Evolutionary conservation across 2,329 filamentous ascomycete species (phyloP), one percentile per base, ranked within the genome.

Genomic region (Stemphylium beticola): DNA sequence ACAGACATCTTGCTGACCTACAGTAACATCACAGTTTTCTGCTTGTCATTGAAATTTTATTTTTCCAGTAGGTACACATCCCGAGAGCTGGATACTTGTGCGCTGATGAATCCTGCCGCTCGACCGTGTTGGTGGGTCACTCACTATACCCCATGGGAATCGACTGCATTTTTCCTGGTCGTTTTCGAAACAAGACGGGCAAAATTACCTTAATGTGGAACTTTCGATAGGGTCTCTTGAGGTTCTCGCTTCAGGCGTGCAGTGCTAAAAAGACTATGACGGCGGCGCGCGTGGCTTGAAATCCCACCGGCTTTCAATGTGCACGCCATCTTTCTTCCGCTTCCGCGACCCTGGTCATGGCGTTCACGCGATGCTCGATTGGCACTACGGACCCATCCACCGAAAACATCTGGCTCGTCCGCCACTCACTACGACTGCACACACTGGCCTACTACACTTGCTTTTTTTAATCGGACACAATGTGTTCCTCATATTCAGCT

Each of bases 121-220:
- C 32, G n/a, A 31, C 4, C 31, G 34, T 14, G 20, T 12, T 26
- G 29, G 29, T 40, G 39, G 46, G 26, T 15, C 46, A 11, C 29
- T 50, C 51, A 40, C 39, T 44, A 39, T 29, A 18, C 40, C 51
- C 29, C 39, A 40, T 50, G 34, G 39, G 29, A 29, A 11, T 18
- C 14, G n/a, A 38, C 9, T 54, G 51, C 46, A 54, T 50, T 53
- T 24, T 18, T 18, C 39, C 46, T 43, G 46, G 46, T 54, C 51
- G 5, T 12, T 42, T 45, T 39, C 41, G 51, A 50, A 49, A 54
- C 46, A 45, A 29, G 17, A 45, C 20, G 24, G 15, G 14, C 14
- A 32, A n/a, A 10, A 24, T 7, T n/a, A 20, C 29, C 15, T 20
- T 22, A 24, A 8, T 8, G 18, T 18, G 15, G 20, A 24, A 31